Evolutionary conservation across 495 filamentous ascomycete species (phyloP), one percentile per base, ranked within the genome.

Genomic region (Cercophora samala): DNA sequence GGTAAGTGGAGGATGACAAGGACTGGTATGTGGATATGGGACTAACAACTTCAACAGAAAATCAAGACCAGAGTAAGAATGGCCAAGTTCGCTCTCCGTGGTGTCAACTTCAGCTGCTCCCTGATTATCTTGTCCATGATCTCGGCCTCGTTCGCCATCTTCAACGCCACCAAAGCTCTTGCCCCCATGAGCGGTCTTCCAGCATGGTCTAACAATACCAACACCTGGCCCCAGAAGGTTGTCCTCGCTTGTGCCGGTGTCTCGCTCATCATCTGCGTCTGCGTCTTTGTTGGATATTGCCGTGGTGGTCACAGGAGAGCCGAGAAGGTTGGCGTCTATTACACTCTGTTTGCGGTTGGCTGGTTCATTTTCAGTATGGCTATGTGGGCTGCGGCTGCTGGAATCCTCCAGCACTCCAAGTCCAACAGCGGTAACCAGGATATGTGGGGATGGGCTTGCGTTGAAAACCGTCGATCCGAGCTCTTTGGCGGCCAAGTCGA

Each of bases 371-470:
- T 97, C 78, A 95, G 89, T 73, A 90, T 96, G 68, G 80, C 96
- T 72, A 92, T 99, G 84, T 99, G 95, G 95, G 88, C 89, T 42
- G 83, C 93, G 32, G 93, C 89, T 21, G 94, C 93, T 8, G 93
- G 89, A 62, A 82, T 97, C 67, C 87, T 97, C 68, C 89, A 97
- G 74, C 84, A 88, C 72, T 87, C 86, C 46, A 90, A 90, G 73
- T 81, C 85, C 68, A 89, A 86, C 73, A 89, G 88, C 70, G 79
- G 86, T 52, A 89, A 87, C 65, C 84, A 97, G 72, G 95, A 98
- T 75, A 83, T 99, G 72, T 99, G 95, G 95, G 94, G 93, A 26
- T 99, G 95, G 95, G 85, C 91, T 3, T 99, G 95, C 74, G 90
- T 92, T 26, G 84, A 97, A 68, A 98, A 97, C 75, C 89, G 86